Evolutionary conservation across 1,284 basidiomycete genomes (phyloP).

Genomic region (Wallemia hederae): DNA sequence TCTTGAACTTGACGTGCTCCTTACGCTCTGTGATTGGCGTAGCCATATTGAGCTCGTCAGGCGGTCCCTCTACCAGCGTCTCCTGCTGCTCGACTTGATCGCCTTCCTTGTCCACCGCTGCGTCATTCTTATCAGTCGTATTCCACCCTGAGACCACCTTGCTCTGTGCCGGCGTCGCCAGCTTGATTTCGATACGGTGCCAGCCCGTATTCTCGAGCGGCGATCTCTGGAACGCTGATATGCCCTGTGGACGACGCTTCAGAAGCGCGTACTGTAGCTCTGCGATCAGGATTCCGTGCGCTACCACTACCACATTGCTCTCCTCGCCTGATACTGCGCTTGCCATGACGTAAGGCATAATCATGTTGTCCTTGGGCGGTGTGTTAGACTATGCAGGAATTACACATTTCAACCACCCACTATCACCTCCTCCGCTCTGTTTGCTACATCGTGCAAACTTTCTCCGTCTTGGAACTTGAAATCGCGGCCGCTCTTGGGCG

Average conservation of each 20-base stretch:
- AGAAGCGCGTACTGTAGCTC: not conserved
- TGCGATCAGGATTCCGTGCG: not conserved
- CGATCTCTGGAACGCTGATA: not conserved
- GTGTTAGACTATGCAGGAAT: not conserved
- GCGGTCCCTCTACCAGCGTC: not conserved
- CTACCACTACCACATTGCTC: not conserved
- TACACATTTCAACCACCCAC: not conserved
- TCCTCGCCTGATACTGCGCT: not conserved
- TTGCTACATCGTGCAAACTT: not conserved
- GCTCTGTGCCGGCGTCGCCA: not conserved
- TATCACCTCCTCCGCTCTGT: not conserved
- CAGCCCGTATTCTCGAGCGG: not conserved
- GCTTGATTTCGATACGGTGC: not conserved
- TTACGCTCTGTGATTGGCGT: not conserved
- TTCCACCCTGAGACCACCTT: not conserved
- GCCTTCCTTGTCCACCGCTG: no score
- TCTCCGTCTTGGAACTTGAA: not conserved
- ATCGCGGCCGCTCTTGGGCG: not conserved
- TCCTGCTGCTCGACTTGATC: not conserved
- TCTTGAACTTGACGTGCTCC: not conserved
- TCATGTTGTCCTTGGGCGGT: not conserved
- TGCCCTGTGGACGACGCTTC: not conserved
- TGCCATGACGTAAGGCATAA: not conserved
- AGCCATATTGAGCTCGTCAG: not conserved
- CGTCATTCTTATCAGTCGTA: not conserved